These are phyloP conservation scores for Neophaeococcomyces mojaviensis DNA, from an alignment of 2,329 filamentous ascomycete genomes.

Conservation along the genomic window DNA sequence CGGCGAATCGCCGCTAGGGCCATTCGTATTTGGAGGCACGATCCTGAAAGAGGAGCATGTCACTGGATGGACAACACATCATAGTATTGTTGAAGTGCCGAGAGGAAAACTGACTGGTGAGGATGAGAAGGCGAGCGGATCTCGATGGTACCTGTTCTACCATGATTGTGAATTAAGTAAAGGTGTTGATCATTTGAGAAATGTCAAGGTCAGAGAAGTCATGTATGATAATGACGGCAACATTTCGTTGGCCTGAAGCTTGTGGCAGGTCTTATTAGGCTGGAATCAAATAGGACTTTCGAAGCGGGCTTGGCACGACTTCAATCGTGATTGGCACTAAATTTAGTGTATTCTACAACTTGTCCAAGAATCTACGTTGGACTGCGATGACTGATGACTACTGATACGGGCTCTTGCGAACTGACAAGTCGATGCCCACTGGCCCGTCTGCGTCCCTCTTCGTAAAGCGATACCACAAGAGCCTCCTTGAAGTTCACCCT, in stretches of 20 bases:
- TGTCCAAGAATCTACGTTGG: too few species aligned
- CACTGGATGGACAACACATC: slow-evolving; percentile 73
- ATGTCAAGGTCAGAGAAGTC: slow-evolving; percentile 68
- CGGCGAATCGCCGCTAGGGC: slow-evolving; percentile 57
- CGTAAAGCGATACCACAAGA: too few species aligned
- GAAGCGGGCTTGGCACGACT: too few species aligned
- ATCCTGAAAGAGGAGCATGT: slow-evolving; percentile 61
- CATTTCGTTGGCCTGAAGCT: background rate
- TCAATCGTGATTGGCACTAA: too few species aligned
- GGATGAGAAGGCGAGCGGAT: background rate
- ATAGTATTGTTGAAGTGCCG: slow-evolving; percentile 67
- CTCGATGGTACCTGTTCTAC: slow-evolving; percentile 66
- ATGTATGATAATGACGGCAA: slow-evolving; percentile 49
- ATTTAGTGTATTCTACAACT: too few species aligned
- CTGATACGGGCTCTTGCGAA: too few species aligned
- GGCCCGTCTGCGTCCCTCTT: too few species aligned
- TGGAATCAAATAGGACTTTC: too few species aligned
- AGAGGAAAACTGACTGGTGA: slow-evolving; percentile 28
- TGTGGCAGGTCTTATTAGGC: too few species aligned
- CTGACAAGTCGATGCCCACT: too few species aligned
- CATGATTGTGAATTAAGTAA: slow-evolving; percentile 64
- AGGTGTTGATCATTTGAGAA: slow-evolving; percentile 63
- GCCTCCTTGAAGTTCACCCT: too few species aligned
- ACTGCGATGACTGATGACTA: too few species aligned
- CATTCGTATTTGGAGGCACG: slow-evolving; percentile 63